Conservation (phyloP, 192 early-diverging fungal genomes). For the Coemansia sp. region DNA sequence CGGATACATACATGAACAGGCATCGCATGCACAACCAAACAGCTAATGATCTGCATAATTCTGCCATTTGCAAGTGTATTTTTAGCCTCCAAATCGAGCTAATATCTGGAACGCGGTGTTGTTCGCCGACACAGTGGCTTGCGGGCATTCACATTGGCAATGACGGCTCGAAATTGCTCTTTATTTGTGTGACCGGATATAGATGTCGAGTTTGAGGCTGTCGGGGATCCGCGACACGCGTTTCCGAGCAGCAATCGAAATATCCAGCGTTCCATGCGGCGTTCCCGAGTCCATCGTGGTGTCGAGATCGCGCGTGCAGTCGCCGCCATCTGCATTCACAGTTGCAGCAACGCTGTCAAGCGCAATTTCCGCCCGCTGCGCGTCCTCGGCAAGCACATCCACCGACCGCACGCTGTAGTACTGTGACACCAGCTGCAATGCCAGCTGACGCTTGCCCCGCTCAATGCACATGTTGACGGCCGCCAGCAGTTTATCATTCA, state of each 20-base stretch:
- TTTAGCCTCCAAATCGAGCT: too few relatives aligned
- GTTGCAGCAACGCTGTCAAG: not conserved
- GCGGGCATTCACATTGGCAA: too few relatives aligned
- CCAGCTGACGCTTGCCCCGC: conserved; percentile 29
- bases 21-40: too few relatives aligned
- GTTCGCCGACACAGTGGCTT: too few relatives aligned
- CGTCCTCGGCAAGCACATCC: conserved; percentile 23
- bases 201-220: conserved; percentile 30
- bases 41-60: too few relatives aligned
- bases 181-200: conserved; percentile 23
- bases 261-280: conserved; percentile 13
- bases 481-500: conserved; percentile 22
- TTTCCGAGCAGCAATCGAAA: conserved; percentile 10
- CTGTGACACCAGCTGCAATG: conserved; percentile 26
- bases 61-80: too few relatives aligned
- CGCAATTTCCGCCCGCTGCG: conserved; percentile 14
- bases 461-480: conserved; percentile 32
- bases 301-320: not conserved
- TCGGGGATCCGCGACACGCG: conserved; percentile 13
- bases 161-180: too few relatives aligned
- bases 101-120: too few relatives aligned
- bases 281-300: not conserved
- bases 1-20: too few relatives aligned
- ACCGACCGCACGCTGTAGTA: conserved; percentile 36
- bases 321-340: not conserved